Conservation (phyloP, 2,329 filamentous ascomycete genomes). For the Tolypocladium nubicola region DNA sequence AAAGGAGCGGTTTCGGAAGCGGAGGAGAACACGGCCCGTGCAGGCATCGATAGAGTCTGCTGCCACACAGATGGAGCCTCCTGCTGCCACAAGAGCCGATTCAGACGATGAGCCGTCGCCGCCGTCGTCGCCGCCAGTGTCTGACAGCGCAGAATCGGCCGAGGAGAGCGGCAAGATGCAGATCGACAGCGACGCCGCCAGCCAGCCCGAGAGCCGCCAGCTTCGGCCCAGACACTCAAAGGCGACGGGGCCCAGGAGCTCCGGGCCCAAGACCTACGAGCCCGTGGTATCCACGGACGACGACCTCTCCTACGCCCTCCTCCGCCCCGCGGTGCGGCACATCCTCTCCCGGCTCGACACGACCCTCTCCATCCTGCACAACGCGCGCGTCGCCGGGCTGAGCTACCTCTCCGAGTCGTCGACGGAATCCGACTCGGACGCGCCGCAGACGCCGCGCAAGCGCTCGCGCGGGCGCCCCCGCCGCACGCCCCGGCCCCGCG, state of each 20-base stretch:
- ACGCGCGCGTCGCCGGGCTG: conserved; percentile 42
- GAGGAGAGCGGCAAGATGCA: conserved; percentile 1
- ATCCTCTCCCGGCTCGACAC: conserved; percentile 59
- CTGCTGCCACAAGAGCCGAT: not conserved
- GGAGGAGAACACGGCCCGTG: conserved; percentile 8
- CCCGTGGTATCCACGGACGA: conserved; percentile 61
- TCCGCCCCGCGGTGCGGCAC: conserved; percentile 60
- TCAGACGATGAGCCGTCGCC: conserved; percentile 1
- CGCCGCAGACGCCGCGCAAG: conserved; percentile 5
- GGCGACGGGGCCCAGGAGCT: not conserved
- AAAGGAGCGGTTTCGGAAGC: conserved; percentile 48
- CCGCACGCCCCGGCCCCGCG: conserved; percentile 2
- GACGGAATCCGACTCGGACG: conserved; percentile 25
- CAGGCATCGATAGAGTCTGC: conserved; percentile 5
- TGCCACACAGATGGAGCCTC: conserved; percentile 2
- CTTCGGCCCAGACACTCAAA: not conserved
- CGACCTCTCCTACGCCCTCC: conserved; percentile 49
- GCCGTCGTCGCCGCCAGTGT: conserved; percentile 4
- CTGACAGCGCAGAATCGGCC: not conserved
- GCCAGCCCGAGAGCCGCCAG: not conserved
- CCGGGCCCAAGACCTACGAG: conserved; percentile 17
- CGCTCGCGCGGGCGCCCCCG: conserved; percentile 17
- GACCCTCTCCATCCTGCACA: conserved; percentile 60
- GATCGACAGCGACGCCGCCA: not conserved
- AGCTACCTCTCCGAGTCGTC: conserved; percentile 27